Evolutionary conservation across 257 asterid genomes (phyloP).

Genomic region (Scutellaria baicalensis): DNA sequence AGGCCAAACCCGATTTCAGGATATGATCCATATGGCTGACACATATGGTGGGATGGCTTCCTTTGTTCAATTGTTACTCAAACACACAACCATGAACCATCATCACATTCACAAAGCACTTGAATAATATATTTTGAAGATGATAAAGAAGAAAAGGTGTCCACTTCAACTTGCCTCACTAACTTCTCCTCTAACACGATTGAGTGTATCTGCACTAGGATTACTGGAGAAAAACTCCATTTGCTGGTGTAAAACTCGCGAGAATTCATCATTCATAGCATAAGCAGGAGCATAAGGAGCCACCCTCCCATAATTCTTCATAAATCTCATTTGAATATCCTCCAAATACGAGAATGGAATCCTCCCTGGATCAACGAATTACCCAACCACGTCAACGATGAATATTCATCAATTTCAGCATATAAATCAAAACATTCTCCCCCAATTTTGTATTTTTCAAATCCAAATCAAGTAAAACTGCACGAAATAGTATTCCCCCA

Average conservation of each 20-base stretch:
- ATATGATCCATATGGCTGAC: too few species aligned
- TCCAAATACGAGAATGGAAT: conserved; percentile 92
- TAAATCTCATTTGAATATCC: conserved; percentile 95
- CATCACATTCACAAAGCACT: background rate
- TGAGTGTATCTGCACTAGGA: conserved; percentile 86
- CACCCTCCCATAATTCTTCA: conserved; percentile 88
- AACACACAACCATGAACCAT: background rate
- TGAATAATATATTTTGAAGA: background rate
- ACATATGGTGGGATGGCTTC: too few species aligned
- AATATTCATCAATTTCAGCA: background rate
- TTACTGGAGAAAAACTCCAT: conserved; percentile 98
- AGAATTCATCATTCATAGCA: conserved; percentile 97
- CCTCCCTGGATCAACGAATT: conserved; percentile 54
- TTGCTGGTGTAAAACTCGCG: conserved; percentile 97
- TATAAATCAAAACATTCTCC: background rate
- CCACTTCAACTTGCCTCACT: conserved; percentile 60
- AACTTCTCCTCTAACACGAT: conserved; percentile 92
- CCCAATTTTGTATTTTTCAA: background rate
- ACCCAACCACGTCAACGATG: background rate
- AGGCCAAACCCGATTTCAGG: too few species aligned
- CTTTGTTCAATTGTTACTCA: too few species aligned
- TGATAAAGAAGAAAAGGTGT: background rate
- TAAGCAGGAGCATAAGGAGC: conserved; percentile 89
- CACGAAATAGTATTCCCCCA: background rate
- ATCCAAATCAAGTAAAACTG: background rate